These are phyloP conservation scores for Peziza echinospora DNA, from an alignment of 495 filamentous ascomycete genomes.

Conservation along the genomic window DNA sequence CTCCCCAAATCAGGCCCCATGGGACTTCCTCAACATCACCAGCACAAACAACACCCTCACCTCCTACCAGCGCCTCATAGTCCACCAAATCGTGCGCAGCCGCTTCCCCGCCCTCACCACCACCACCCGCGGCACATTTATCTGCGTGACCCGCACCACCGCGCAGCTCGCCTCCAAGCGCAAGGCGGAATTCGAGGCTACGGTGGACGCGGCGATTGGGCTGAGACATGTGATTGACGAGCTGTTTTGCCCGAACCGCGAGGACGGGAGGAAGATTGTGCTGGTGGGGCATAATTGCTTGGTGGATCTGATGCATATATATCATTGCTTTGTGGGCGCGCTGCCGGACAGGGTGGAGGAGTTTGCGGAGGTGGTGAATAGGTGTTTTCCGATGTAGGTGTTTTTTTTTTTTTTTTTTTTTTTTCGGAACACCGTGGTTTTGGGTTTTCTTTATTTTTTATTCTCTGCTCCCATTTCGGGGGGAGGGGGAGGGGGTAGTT, in stretches of 20 bases:
- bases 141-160: conserved; percentile 24
- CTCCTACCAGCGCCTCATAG: conserved; percentile 37
- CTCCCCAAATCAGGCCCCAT: conserved; percentile 11
- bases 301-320: conserved; percentile 50
- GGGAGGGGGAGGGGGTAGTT: too few species aligned
- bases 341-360: conserved; percentile 39
- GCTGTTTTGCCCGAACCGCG: conserved; percentile 21
- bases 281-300: conserved; percentile 64
- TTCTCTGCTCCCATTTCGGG: too few species aligned
- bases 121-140: conserved; percentile 8
- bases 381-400: conserved; percentile 34
- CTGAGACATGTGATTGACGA: conserved; percentile 54
- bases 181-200: conserved; percentile 23
- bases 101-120: conserved; percentile 37
- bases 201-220: conserved; percentile 31
- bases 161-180: conserved; percentile 26
- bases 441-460: too few species aligned
- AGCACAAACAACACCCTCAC: conserved; percentile 14
- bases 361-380: conserved; percentile 33
- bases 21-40: conserved; percentile 23
- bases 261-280: conserved; percentile 30
- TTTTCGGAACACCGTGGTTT: too few species aligned
- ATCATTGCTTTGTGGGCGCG: conserved; percentile 41
- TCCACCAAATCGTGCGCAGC: conserved; percentile 43
- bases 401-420: too few species aligned